phyloP scores from a whole-genome alignment of 108 stramenopile species.

The Cylindrotheca closterium region DNA sequence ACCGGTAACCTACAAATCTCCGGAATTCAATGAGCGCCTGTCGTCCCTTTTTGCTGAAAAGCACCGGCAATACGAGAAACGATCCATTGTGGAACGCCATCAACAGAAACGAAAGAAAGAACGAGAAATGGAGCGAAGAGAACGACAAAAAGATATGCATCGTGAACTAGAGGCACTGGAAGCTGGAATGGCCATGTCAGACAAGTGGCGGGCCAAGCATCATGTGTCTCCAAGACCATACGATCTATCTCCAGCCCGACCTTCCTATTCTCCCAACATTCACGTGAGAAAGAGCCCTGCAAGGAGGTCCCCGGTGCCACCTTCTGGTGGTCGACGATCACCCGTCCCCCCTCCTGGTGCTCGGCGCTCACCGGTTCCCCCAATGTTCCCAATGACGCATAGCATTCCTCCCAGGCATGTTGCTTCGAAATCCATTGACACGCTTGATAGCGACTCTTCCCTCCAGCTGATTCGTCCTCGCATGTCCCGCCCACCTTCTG shows the following conservation, averaged over 20 bases:
- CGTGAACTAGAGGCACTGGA: slow-evolving; percentile 32
- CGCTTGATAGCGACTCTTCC: not conserved
- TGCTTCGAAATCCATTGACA: not conserved
- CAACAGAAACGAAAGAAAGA: slow-evolving; percentile 25
- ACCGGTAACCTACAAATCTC: slow-evolving; percentile 6
- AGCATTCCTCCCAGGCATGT: not conserved
- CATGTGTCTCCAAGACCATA: slow-evolving; percentile 4
- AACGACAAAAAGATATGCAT: slow-evolving; percentile 35
- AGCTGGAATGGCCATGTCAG: slow-evolving; percentile 11
- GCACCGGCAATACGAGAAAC: slow-evolving; percentile 34
- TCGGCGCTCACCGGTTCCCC: not conserved
- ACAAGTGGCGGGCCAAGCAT: not conserved
- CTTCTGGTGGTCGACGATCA: not conserved
- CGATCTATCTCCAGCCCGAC: not conserved
- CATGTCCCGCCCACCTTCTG: not conserved
- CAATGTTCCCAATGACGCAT: not conserved
- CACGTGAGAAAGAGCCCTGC: not conserved
- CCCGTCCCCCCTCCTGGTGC: not conserved
- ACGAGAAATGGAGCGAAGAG: slow-evolving; percentile 26
- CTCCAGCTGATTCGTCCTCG: slow-evolving; percentile 11
- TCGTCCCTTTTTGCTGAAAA: slow-evolving; percentile 23
- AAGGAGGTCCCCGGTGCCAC: not conserved
- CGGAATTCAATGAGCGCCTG: slow-evolving; percentile 21
- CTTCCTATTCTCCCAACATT: not conserved
- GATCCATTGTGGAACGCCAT: slow-evolving; percentile 31